phyloP scores from a whole-genome alignment of 495 filamentous ascomycete genomes.

The Annulohypoxylon nitens region DNA sequence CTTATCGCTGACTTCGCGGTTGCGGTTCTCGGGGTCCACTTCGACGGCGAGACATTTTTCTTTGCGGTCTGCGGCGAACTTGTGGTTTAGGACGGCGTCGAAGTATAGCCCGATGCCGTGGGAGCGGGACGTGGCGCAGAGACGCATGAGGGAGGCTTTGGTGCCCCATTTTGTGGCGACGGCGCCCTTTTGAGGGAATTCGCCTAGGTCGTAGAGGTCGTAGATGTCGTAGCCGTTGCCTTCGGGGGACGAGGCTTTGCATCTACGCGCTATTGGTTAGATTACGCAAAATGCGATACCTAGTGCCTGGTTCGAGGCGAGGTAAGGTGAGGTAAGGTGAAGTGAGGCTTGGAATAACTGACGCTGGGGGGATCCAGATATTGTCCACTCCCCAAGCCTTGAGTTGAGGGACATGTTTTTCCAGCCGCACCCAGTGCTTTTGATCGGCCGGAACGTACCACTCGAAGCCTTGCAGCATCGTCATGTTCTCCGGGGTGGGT shows the following conservation, averaged over 20 bases:
- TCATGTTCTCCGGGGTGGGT: constrained; percentile 14
- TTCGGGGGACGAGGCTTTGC: constrained; percentile 4
- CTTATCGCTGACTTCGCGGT: neutral
- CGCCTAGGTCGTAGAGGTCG: constrained; percentile 10
- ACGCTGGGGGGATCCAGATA: constrained; percentile 10
- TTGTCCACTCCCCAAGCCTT: constrained; percentile 9
- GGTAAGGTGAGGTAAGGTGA: too few relatives aligned
- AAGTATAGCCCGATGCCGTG: neutral
- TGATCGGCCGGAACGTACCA: constrained; percentile 4
- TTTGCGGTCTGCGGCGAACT: neutral
- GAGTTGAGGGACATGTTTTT: neutral
- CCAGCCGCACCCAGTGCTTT: constrained; percentile 4
- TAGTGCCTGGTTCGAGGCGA: too few relatives aligned
- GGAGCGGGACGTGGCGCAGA: neutral
- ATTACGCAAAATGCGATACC: neutral
- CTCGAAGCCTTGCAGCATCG: constrained; percentile 14
- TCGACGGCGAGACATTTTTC: constrained; percentile 4
- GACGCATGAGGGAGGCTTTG: neutral
- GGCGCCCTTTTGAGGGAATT: neutral
- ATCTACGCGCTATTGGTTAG: neutral
- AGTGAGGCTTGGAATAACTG: neutral
- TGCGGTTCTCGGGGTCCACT: constrained; percentile 4
- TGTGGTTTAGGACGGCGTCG: constrained; percentile 3
- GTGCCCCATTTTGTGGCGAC: neutral
- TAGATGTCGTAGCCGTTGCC: constrained; percentile 2